phyloP scores from a whole-genome alignment of 345 rosid species.

The Conringia planisiliqua region DNA sequence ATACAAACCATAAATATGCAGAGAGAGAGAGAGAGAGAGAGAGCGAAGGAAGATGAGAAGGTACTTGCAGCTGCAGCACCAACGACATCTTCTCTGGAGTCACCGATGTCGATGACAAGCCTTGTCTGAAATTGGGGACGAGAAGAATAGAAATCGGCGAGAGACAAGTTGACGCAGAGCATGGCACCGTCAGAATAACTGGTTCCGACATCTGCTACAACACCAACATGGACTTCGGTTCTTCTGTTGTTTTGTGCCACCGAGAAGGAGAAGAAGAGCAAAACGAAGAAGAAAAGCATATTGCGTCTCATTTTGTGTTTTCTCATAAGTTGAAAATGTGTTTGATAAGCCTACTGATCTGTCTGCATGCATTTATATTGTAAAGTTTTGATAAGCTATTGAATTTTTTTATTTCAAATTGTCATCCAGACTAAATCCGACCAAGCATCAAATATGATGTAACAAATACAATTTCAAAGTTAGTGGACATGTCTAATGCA shows the following conservation, averaged over 20 bases:
- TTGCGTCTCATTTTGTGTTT: not conserved
- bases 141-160: not conserved
- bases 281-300: not conserved
- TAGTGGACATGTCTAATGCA: not conserved
- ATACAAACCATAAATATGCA: not conserved
- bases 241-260: constrained; percentile 19
- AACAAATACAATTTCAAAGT: not conserved
- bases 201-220: not conserved
- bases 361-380: not conserved
- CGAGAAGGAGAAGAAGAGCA: not conserved
- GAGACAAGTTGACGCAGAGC: not conserved
- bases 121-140: constrained; percentile 43
- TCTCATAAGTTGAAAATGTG: not conserved
- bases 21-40: not conserved
- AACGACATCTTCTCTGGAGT: constrained; percentile 44
- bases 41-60: not conserved
- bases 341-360: not conserved
- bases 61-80: constrained; percentile 60
- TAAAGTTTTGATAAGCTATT: not conserved
- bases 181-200: not conserved
- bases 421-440: not conserved
- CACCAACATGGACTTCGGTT: not conserved
- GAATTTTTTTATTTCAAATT: not conserved
- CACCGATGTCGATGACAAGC: constrained; percentile 36
- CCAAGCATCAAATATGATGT: not conserved